A percentile compares a stretch with the other conserved stretches of the same genome.
Conservation (phyloP, 164 flowering plant species). For the Cinnamomum chago region DNA sequence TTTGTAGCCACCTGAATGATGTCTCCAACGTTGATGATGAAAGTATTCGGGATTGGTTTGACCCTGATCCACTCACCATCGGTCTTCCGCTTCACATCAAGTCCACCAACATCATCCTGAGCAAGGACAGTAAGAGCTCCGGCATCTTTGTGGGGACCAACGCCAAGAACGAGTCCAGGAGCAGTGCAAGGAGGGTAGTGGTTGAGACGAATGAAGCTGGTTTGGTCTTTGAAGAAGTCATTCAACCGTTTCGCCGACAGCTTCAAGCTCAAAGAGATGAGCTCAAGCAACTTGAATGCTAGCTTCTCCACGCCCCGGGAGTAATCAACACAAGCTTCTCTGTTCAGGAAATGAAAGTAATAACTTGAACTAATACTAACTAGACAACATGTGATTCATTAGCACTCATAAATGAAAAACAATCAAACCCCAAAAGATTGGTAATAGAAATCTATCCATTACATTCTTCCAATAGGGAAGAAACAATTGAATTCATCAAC, state of each 20-base stretch:
- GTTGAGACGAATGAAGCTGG: slow-evolving; percentile 33
- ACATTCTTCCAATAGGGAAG: no score
- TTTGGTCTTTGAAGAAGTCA: slow-evolving; percentile 33
- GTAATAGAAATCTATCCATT: no score
- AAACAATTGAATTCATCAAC: no score
- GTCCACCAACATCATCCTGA: slow-evolving; percentile 23
- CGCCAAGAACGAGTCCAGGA: slow-evolving; percentile 31
- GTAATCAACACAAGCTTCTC: slow-evolving; percentile 34
- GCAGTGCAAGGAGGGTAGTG: slow-evolving; percentile 46
- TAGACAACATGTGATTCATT: no score
- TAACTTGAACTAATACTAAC: no score
- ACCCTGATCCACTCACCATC: slow-evolving; percentile 23
- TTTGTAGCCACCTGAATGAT: slow-evolving; percentile 18
- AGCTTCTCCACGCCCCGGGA: slow-evolving; percentile 30
- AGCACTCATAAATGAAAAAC: no score
- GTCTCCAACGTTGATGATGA: slow-evolving; percentile 24
- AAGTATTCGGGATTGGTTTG: slow-evolving; percentile 23
- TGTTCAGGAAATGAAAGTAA: slow-evolving; percentile 4
- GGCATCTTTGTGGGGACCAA: slow-evolving; percentile 25
- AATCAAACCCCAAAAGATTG: no score
- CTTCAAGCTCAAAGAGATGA: slow-evolving; percentile 38
- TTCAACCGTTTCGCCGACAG: slow-evolving; percentile 20
- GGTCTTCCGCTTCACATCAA: slow-evolving; percentile 13
- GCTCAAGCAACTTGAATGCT: slow-evolving; percentile 32
- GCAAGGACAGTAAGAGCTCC: slow-evolving; percentile 22